phyloP scores from a whole-genome alignment of 2,329 filamentous ascomycete genomes.

The Fusarium stilboides region DNA sequence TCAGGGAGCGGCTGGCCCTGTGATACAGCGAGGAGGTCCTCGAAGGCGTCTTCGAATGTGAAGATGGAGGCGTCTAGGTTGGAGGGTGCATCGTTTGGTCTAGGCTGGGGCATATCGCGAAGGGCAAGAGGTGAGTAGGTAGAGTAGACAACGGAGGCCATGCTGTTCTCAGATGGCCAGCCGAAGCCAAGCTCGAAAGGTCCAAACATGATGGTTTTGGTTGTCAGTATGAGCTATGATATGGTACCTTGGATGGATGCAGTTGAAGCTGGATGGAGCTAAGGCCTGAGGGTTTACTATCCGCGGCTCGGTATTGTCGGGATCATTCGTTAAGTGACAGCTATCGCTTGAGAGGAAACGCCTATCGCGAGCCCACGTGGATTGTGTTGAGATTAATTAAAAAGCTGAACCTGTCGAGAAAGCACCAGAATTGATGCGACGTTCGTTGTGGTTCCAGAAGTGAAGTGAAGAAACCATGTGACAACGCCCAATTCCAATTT shows the following conservation, averaged over 20 bases:
- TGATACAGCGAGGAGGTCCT: conserved; percentile 68
- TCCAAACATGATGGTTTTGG: conserved; percentile 39
- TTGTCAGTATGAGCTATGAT: conserved; percentile 1
- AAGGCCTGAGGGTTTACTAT: conserved; percentile 54
- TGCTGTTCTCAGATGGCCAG: conserved; percentile 34
- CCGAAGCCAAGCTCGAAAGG: conserved; percentile 40
- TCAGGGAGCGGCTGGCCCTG: conserved; percentile 60
- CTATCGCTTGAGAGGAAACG: conserved; percentile 51
- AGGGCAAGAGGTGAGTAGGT: conserved; percentile 56
- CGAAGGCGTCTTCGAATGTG: conserved; percentile 71
- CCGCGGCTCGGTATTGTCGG: conserved; percentile 47
- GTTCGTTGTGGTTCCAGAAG: conserved; percentile 38
- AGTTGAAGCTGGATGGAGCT: conserved; percentile 39
- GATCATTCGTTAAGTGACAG: conserved; percentile 37
- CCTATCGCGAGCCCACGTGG: conserved; percentile 31
- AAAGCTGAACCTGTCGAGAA: conserved; percentile 6
- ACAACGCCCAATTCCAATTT: conserved; percentile 8
- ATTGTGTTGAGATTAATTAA: conserved; percentile 8
- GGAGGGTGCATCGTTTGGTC: conserved; percentile 61
- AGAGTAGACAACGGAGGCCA: conserved; percentile 47
- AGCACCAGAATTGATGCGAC: conserved; percentile 25
- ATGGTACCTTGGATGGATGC: conserved; percentile 12
- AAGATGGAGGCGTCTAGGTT: conserved; percentile 58
- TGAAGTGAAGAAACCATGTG: conserved; percentile 32
- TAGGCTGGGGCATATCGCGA: conserved; percentile 62